phyloP scores from a whole-genome alignment of 164 flowering plant genomes.

The Akebia trifoliata region DNA sequence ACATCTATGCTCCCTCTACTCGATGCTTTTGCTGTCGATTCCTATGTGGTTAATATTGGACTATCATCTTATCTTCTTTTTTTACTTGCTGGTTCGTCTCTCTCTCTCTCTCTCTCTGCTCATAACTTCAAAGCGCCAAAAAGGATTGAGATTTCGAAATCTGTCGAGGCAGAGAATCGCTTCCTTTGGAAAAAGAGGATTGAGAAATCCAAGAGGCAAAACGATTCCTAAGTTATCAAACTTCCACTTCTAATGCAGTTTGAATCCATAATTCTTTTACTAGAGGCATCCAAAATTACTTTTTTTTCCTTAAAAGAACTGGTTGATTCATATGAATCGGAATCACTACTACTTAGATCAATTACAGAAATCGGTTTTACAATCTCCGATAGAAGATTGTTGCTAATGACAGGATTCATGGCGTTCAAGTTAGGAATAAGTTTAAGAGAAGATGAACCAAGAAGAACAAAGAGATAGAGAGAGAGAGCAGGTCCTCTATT shows the following conservation, averaged over 20 bases:
- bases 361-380: conserved; percentile 4
- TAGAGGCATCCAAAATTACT: too few relatives aligned
- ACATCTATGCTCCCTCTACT: too few relatives aligned
- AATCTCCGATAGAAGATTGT: not conserved
- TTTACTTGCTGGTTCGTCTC: too few relatives aligned
- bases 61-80: too few relatives aligned
- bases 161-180: conserved; percentile 3
- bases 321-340: not conserved
- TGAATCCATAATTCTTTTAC: conserved; percentile 13
- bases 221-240: conserved; percentile 3
- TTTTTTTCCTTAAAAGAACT: too few relatives aligned
- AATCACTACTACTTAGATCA: conserved; percentile 18
- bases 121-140: conserved; percentile 15
- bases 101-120: too few relatives aligned
- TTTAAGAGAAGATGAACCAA: too few relatives aligned
- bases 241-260: conserved; percentile 3
- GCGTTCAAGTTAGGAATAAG: too few relatives aligned
- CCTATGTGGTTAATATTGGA: too few relatives aligned
- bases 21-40: too few relatives aligned
- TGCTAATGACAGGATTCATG: conserved; percentile 7
- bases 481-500: too few relatives aligned
- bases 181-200: conserved; percentile 19
- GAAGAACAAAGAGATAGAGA: too few relatives aligned
- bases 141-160: not conserved
- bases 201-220: conserved; percentile 26